phyloP scores from a whole-genome alignment of 768 basidiomycete species.

The Kondoa subrosea region DNA sequence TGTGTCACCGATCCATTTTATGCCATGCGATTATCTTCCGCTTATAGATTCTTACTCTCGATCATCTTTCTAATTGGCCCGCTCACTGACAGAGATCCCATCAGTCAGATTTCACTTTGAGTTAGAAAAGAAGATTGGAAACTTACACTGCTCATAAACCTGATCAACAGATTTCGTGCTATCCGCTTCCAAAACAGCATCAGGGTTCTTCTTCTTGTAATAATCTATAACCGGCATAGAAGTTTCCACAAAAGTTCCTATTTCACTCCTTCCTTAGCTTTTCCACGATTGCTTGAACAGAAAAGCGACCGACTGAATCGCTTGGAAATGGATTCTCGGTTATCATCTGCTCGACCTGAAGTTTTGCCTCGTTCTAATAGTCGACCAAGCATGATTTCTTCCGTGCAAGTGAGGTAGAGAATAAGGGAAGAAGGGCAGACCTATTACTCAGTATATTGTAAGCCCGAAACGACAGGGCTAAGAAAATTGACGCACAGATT shows the following conservation, averaged over 20 bases:
- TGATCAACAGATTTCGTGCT: constrained; percentile 45
- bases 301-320: constrained; percentile 56
- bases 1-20: too few relatives aligned
- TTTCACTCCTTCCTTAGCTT: not conserved
- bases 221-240: constrained; percentile 87
- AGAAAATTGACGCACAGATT: constrained; percentile 40
- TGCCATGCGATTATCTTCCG: too few relatives aligned
- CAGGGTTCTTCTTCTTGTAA: constrained; percentile 41
- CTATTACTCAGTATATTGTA: constrained; percentile 11
- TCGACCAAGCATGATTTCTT: constrained; percentile 70
- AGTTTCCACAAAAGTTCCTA: constrained; percentile 64
- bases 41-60: too few relatives aligned
- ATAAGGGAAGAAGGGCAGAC: constrained; percentile 65
- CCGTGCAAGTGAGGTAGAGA: constrained; percentile 70
- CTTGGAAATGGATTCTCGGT: constrained; percentile 82
- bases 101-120: too few relatives aligned
- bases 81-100: too few relatives aligned
- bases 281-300: not conserved
- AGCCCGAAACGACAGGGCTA: not conserved
- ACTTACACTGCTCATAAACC: constrained; percentile 40
- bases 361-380: constrained; percentile 82
- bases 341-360: constrained; percentile 89
- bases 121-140: too few relatives aligned
- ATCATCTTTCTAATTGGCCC: too few relatives aligned
- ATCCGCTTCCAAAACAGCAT: constrained; percentile 30